phyloP scores from a whole-genome alignment of 352 stramenopile genomes.

The Globisporangium polare region DNA sequence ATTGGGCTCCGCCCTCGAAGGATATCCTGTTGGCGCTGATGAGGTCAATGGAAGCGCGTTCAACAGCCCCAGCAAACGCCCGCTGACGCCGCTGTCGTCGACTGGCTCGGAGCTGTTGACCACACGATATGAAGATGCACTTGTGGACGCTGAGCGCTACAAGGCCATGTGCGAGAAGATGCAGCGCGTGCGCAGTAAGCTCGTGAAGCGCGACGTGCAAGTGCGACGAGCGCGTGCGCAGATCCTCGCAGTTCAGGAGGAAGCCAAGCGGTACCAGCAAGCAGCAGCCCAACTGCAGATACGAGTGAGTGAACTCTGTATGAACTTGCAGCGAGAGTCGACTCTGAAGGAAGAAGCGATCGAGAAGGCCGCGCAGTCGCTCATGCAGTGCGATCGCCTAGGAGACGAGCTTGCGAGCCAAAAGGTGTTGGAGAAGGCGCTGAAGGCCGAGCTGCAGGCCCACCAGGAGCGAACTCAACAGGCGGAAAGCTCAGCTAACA shows the following conservation, averaged over 20 bases:
- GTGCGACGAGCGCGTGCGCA: conserved; percentile 29
- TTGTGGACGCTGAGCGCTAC: conserved; percentile 39
- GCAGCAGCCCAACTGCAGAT: conserved; percentile 7
- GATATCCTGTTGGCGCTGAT: neutral
- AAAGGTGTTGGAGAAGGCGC: neutral
- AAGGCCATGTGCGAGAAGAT: conserved; percentile 39
- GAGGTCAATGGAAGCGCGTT: conserved; percentile 4
- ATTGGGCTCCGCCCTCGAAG: neutral
- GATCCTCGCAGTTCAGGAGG: conserved; percentile 14
- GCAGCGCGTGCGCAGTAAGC: conserved; percentile 26
- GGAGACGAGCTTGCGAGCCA: neutral
- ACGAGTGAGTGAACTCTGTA: conserved; percentile 13
- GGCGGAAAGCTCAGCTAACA: conserved; percentile 1
- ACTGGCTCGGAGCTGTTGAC: conserved; percentile 25
- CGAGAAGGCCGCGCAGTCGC: conserved; percentile 32
- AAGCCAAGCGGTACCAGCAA: conserved; percentile 10
- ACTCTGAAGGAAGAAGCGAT: conserved; percentile 30
- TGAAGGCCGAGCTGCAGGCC: conserved; percentile 14
- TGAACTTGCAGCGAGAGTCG: conserved; percentile 19
- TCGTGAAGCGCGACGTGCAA: conserved; percentile 32
- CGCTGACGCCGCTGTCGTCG: conserved; percentile 16
- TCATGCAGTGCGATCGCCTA: conserved; percentile 23
- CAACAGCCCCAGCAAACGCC: conserved; percentile 8
- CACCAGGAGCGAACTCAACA: neutral
- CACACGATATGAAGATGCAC: conserved; percentile 10